Evolutionary conservation across 345 rosid species (phyloP), one percentile per base, ranked within the genome.

Genomic region (Ailanthus altissimus): DNA sequence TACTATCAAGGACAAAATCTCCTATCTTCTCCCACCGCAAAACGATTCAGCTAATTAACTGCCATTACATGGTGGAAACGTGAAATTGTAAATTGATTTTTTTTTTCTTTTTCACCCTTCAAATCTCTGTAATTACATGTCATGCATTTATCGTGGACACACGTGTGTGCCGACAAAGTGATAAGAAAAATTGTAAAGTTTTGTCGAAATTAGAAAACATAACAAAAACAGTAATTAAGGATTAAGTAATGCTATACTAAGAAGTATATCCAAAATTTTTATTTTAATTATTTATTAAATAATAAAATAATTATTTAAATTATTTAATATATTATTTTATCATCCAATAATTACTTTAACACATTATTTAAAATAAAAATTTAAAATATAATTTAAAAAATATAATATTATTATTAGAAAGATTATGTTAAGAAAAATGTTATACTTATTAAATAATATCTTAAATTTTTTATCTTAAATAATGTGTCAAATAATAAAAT

Each of bases 1-100:
- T 28, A 58, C 72, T 1, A 81, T 94, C 32, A 66, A 79, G 75
- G 69, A 85, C 23, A 82, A 79, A 70, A 75, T 90, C n/a, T 51
- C 81, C 40, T 83, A 79, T 70, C 73, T 71, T 18, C 64, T 23
- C 68, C 18, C 74, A 21, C 36, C 78, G 15, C 16, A 62, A 10
- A 81, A 78, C 47, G 77, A 53, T 21, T 57, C 54, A 67, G 7
- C 8, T 54, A 58, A 47, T 13, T 20, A 58, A 25, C 50, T 38
- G 10, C 59, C 43, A 53, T 70, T 5, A 53, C 15, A 26, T 26
- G 46, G 23, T 25, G 26, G 54, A 28, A 23, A n/a, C 51, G 70
- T 49, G 49, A 74, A 73, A 60, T 28, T 73, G 67, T 73, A 73
- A 58, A 58, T 73, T 32, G 26, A 26, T 13, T 26, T 51, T 16